Evolutionary conservation across 139 green algal genomes (phyloP).

Genomic region (Parachlorella kessleri): DNA sequence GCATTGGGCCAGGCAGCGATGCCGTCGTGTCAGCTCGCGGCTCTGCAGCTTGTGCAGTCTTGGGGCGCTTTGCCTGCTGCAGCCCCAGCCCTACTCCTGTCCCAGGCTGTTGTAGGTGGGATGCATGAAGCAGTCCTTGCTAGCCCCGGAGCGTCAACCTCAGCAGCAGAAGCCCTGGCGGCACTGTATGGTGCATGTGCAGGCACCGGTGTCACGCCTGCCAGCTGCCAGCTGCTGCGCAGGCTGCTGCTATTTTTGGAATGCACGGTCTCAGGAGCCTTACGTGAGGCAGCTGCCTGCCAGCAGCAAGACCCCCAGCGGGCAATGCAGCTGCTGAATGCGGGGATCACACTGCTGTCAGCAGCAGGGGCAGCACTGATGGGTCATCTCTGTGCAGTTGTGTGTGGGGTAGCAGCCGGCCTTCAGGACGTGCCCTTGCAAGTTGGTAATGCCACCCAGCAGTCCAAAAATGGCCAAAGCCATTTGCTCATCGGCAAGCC

Average conservation of each 20-base stretch:
- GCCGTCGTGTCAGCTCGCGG: slow-evolving; percentile 1
- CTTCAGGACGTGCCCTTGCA: too few species aligned
- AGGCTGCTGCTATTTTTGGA: slow-evolving; percentile 38
- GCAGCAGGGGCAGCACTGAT: not conserved
- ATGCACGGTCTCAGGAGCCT: too few species aligned
- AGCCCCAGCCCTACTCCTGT: not conserved
- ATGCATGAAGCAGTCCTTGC: not conserved
- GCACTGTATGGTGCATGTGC: slow-evolving; percentile 28
- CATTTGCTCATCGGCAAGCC: too few species aligned
- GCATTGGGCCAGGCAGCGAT: not conserved
- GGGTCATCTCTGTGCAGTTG: not conserved
- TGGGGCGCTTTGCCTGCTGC: slow-evolving; percentile 28
- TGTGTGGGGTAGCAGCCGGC: too few species aligned
- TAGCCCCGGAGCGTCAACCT: not conserved
- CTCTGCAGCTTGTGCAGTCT: slow-evolving; percentile 28
- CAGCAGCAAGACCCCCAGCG: slow-evolving; percentile 33
- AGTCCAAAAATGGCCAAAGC: too few species aligned
- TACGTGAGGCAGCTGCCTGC: too few species aligned
- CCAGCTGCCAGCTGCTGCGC: not conserved
- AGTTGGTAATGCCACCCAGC: too few species aligned
- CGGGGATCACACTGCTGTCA: slow-evolving; percentile 2
- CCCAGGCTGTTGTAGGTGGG: not conserved
- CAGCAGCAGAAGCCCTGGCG: slow-evolving; percentile 35
- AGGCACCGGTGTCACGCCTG: not conserved
- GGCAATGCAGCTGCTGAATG: slow-evolving; percentile 45